phyloP scores from a whole-genome alignment of 2,329 filamentous ascomycete species.

The Aphanoascus verrucosus region DNA sequence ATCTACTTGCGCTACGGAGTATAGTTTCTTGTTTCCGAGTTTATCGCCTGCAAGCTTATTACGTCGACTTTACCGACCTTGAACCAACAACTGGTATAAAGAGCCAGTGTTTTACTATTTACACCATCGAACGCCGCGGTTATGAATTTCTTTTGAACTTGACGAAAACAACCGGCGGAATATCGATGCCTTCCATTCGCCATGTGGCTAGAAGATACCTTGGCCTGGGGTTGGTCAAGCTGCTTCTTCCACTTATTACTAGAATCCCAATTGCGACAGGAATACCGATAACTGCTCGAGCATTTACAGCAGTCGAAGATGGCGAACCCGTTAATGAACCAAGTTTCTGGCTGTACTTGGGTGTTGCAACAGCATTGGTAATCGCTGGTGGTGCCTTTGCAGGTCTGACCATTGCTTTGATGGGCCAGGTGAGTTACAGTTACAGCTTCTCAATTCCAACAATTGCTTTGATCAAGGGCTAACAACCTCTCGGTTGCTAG shows the following conservation, averaged over 20 bases:
- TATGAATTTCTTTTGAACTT: conserved; percentile 2
- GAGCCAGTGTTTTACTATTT: background rate
- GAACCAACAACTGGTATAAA: background rate
- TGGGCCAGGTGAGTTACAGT: conserved; percentile 45
- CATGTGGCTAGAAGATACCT: conserved; percentile 31
- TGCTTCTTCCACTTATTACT: conserved; percentile 29
- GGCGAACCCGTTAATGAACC: conserved; percentile 49
- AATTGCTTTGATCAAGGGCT: background rate
- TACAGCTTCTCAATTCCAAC: background rate
- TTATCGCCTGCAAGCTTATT: conserved; percentile 1
- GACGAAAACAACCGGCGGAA: background rate
- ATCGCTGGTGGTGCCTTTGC: conserved; percentile 87
- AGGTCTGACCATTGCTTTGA: conserved; percentile 62
- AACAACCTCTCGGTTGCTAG: conserved; percentile 32
- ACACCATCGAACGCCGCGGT: background rate
- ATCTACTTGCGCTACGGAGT: background rate
- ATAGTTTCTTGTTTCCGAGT: background rate
- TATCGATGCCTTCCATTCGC: conserved; percentile 21
- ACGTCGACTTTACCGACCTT: background rate
- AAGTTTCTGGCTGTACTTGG: conserved; percentile 68
- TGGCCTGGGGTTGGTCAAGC: conserved; percentile 33
- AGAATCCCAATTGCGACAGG: conserved; percentile 32
- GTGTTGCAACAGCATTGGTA: conserved; percentile 68
- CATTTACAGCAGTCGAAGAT: conserved; percentile 22
- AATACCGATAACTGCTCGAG: conserved; percentile 25